Percentiles rank a stretch among this genome's conserved stretches.
Evolutionary conservation across 2,329 filamentous ascomycete genomes (phyloP).

Genomic region (Epichloe gansuensis): DNA sequence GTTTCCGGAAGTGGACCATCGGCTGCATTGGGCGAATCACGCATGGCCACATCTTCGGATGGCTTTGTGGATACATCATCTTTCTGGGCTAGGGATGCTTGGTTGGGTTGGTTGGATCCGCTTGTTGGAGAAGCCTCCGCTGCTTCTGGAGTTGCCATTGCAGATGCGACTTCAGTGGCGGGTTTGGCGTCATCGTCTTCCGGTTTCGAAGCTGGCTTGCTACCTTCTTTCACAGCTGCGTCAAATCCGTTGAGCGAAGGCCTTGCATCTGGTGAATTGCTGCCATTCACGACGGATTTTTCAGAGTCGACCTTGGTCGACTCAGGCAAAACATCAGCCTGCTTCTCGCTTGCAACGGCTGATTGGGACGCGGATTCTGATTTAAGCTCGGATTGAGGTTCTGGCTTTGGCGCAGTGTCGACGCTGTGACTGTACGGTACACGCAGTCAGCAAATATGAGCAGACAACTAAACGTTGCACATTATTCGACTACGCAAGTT

Average conservation of each 20-base stretch:
- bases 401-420: constrained; percentile 7
- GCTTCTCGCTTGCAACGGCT: neutral
- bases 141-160: neutral
- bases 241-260: constrained; percentile 4
- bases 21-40: neutral
- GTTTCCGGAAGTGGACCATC: neutral
- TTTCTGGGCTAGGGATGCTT: neutral
- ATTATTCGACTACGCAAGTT: neutral
- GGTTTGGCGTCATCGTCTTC: constrained; percentile 2
- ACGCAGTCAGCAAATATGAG: constrained; percentile 1
- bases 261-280: constrained; percentile 3
- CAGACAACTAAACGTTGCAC: neutral
- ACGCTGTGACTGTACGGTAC: neutral
- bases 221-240: neutral
- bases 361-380: constrained; percentile 6
- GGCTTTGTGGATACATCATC: neutral
- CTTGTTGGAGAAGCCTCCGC: neutral
- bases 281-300: constrained; percentile 9
- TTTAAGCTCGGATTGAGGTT: constrained; percentile 3
- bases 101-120: neutral
- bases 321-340: neutral
- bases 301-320: constrained; percentile 5
- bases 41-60: constrained; percentile 2
- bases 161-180: neutral
- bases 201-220: neutral